Evolutionary conservation across 495 filamentous ascomycete species (phyloP).

Genomic region (Penicillium turbatum): DNA sequence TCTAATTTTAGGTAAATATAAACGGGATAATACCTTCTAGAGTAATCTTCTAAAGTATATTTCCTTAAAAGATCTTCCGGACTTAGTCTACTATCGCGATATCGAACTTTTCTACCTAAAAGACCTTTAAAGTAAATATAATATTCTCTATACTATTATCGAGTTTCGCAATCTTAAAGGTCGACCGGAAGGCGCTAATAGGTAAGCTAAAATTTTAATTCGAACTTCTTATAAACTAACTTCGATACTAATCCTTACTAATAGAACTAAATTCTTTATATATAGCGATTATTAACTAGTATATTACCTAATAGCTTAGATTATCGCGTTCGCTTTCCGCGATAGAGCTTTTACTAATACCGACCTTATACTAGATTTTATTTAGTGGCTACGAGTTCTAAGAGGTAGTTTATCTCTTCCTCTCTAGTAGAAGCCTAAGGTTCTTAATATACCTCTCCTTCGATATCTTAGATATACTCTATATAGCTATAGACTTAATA

Average conservation of each 20-base stretch:
- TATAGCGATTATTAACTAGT: conserved; percentile 28
- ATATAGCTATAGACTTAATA: conserved; percentile 24
- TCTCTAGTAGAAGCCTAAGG: conserved; percentile 24
- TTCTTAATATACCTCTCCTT: conserved; percentile 26
- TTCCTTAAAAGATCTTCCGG: conserved; percentile 21
- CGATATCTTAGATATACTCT: conserved; percentile 18
- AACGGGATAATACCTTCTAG: conserved; percentile 17
- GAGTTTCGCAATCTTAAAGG: conserved; percentile 31
- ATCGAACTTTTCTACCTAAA: conserved; percentile 30
- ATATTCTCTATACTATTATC: conserved; percentile 28
- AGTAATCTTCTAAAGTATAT: conserved; percentile 28
- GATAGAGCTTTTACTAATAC: conserved; percentile 27
- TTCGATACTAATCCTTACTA: conserved; percentile 10
- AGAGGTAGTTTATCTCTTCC: conserved; percentile 20
- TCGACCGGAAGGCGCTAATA: conserved; percentile 23
- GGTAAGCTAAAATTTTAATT: conserved; percentile 15
- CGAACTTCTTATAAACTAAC: neutral
- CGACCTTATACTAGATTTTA: conserved; percentile 25
- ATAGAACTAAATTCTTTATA: conserved; percentile 34
- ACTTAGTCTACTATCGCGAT: conserved; percentile 27
- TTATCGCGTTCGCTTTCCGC: conserved; percentile 28
- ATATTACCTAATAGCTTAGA: conserved; percentile 30
- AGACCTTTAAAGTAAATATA: conserved; percentile 22
- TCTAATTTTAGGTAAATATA: conserved; percentile 16
- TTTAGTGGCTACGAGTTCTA: conserved; percentile 27